Base-by-base conservation (phyloP, 345 rosid genomes). In the Adansonia digitata region DNA sequence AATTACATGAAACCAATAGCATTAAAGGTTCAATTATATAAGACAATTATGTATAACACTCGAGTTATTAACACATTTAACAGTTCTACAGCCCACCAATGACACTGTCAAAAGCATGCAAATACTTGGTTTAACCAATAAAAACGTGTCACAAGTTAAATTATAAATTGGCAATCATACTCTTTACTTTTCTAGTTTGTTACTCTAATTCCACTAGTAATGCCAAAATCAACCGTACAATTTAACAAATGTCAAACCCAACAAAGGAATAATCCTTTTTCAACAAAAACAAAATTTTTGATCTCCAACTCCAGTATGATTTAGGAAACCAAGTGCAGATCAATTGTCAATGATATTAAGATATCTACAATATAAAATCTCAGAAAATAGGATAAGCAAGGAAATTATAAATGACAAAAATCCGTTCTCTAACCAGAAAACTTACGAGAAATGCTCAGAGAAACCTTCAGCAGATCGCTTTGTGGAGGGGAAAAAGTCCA, bases 371-470 rank as follows among this genome's bases (percentile, higher is more conserved):
- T 24, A 26, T 15, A 31, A 48, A 42, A 43, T 34, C 43, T 49
- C 59, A 11, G 71, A 57, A 35, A 72, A 71, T 22, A 34, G 57
- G 64, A 66, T 61, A 64, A 24, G 15, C 14, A 18, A 3, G 11
- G 9, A 35, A 22, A 57, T 42, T 15, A 24, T 46, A 24, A 57
- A 22, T 22, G 11, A 40, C 27, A 66, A 7, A 7, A 24, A 11
- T 18, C 29, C 26, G 29, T 15, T 70, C 26, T 9, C 42, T 7
- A 77, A 45, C 43, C 10, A 31, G 43, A 42, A 74, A 65, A 84
- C 98, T 84, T 76, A 92, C 99, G 86, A 89, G 89, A 96, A 96
- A 88, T 96, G 99, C 80, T 96, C 99, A 42, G 99, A 85, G 57
- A 96, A 86, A 81, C 88, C 86, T 83, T 96, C 97, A 79, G 92